Percentiles rank a stretch among this genome's conserved stretches.
Evolutionary conservation across 164 flowering plant species (phyloP).

Genomic region (Chloranthus sessilifolius): DNA sequence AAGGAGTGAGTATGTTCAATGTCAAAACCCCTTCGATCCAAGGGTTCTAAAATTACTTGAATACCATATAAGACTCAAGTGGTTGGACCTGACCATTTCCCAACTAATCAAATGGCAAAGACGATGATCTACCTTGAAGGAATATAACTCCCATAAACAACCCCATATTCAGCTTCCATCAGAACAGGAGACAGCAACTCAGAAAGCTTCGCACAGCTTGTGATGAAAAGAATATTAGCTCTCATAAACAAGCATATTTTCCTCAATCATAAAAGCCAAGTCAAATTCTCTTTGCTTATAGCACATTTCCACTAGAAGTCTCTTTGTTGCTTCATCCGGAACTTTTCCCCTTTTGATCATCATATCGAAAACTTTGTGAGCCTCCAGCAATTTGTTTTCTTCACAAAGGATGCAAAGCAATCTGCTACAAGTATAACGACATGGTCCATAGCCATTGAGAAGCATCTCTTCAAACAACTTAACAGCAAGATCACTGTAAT

Average conservation of each 20-base stretch:
- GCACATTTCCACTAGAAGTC: slow-evolving; percentile 11
- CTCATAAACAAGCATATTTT: slow-evolving; percentile 10
- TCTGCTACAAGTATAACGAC: slow-evolving; percentile 18
- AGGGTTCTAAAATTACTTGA: too few relatives aligned
- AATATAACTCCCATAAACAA: too few relatives aligned
- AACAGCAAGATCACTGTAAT: slow-evolving; percentile 30
- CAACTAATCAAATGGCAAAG: too few relatives aligned
- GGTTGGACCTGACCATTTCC: too few relatives aligned
- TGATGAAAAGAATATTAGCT: background rate
- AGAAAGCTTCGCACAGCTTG: too few relatives aligned
- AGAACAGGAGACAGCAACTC: too few relatives aligned
- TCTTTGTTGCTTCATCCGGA: slow-evolving; percentile 15
- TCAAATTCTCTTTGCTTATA: slow-evolving; percentile 13
- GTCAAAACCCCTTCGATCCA: too few relatives aligned
- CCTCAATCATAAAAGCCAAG: slow-evolving; percentile 9
- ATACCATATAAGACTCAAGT: too few relatives aligned
- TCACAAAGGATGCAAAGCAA: slow-evolving; percentile 30
- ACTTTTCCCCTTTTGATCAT: slow-evolving; percentile 25
- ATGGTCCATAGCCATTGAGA: slow-evolving; percentile 27
- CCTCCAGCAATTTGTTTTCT: slow-evolving; percentile 31
- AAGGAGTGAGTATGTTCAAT: too few relatives aligned
- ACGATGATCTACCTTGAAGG: too few relatives aligned
- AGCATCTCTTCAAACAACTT: slow-evolving; percentile 46
- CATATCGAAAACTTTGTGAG: slow-evolving; percentile 19
- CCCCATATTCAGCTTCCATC: too few relatives aligned